A percentile compares a stretch with the other conserved stretches of the same genome.
Evolutionary conservation across 768 basidiomycete species (phyloP).

Genomic region (Suillus ampliporus): DNA sequence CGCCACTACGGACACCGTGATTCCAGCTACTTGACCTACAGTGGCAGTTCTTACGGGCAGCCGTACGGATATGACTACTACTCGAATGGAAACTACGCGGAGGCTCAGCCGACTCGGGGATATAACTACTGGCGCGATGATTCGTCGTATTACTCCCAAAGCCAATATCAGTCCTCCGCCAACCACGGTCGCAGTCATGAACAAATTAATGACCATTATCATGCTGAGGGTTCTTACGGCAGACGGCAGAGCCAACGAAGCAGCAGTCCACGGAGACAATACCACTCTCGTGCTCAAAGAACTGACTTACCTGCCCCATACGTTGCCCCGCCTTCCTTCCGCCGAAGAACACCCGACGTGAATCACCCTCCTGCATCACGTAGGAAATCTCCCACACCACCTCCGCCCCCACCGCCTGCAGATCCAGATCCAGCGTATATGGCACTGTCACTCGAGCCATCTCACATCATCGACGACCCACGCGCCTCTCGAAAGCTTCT

Average conservation of each 20-base stretch:
- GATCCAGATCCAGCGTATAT: conserved; percentile 45
- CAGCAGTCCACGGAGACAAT: not conserved
- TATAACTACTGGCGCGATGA: conserved; percentile 7
- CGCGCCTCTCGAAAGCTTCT: conserved; percentile 60
- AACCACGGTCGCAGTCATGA: not conserved
- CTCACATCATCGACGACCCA: conserved; percentile 32
- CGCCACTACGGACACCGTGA: not conserved
- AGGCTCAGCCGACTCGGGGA: not conserved
- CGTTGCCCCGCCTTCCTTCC: conserved; percentile 14
- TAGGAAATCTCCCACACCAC: conserved; percentile 13
- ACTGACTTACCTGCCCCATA: conserved; percentile 9
- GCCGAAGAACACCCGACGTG: conserved; percentile 13
- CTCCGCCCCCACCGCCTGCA: conserved; percentile 11
- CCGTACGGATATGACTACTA: not conserved
- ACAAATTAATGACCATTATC: not conserved
- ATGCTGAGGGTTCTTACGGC: not conserved
- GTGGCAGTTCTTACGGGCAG: not conserved
- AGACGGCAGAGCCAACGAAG: not conserved
- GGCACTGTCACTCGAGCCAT: conserved; percentile 34
- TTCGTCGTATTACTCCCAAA: not conserved
- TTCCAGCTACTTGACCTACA: not conserved
- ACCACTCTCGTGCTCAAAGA: not conserved
- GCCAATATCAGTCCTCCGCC: not conserved
- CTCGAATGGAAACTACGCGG: not conserved
- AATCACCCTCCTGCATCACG: conserved; percentile 8